A percentile compares a stretch with the other conserved stretches of the same genome.
Conservation (phyloP, 495 filamentous ascomycete genomes). For the Neurospora sp. region DNA sequence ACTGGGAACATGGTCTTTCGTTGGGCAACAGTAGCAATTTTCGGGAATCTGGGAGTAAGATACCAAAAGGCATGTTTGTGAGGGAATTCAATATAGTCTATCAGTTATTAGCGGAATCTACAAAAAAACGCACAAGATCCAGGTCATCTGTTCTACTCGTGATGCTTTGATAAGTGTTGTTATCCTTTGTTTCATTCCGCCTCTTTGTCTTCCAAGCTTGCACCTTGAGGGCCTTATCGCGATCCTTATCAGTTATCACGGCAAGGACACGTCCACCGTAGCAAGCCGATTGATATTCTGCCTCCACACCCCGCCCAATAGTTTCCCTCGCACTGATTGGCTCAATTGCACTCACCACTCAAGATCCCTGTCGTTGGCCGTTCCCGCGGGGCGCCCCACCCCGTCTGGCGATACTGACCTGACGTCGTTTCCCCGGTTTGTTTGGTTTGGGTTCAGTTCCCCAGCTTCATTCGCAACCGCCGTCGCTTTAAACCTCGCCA, state of each 20-base stretch:
- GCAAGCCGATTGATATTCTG: background rate
- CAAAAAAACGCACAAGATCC: background rate
- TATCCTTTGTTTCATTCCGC: background rate
- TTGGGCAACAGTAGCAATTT: conserved; percentile 4
- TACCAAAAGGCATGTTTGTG: conserved; percentile 12
- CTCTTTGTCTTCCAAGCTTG: background rate
- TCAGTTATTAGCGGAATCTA: background rate
- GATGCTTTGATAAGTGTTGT: background rate
- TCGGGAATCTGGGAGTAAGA: conserved; percentile 16
- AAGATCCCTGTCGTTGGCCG: background rate
- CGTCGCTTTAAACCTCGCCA: background rate
- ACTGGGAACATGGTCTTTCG: background rate
- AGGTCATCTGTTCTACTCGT: background rate
- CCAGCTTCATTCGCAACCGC: background rate
- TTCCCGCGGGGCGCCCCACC: background rate
- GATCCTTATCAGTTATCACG: background rate
- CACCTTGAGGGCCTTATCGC: background rate
- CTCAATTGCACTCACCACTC: background rate
- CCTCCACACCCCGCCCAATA: background rate
- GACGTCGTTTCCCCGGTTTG: background rate
- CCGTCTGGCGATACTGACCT: background rate
- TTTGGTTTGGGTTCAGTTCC: background rate
- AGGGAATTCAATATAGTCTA: background rate
- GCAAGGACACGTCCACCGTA: background rate
- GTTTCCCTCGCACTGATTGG: background rate